Evolutionary conservation across 495 filamentous ascomycete genomes (phyloP).

Genomic region (Penicillium coprophilum): DNA sequence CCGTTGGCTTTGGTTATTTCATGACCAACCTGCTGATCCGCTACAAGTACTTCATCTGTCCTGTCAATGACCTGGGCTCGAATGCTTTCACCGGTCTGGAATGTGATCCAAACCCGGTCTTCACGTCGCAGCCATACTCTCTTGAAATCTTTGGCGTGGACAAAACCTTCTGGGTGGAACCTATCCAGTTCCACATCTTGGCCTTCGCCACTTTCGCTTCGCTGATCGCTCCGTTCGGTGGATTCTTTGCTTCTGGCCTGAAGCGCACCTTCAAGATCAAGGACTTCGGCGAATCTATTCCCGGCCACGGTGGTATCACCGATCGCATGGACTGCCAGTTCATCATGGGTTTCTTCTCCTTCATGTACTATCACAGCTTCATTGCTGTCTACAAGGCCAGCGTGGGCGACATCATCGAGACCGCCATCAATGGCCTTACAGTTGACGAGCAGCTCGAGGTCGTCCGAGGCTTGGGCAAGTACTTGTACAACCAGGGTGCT

Average conservation of each 20-base stretch:
- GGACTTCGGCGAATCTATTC: slow-evolving; percentile 98
- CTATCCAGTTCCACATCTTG: slow-evolving; percentile 94
- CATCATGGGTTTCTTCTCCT: slow-evolving; percentile 99
- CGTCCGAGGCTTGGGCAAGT: slow-evolving; percentile 76
- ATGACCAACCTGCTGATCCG: slow-evolving; percentile 87
- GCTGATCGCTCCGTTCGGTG: slow-evolving; percentile 95
- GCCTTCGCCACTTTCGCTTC: slow-evolving; percentile 92
- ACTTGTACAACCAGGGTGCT: slow-evolving; percentile 81
- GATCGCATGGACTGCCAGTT: slow-evolving; percentile 99
- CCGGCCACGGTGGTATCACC: slow-evolving; percentile 97
- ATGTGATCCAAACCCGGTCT: slow-evolving; percentile 91
- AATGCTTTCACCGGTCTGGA: slow-evolving; percentile 89
- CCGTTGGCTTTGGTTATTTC: slow-evolving; percentile 76
- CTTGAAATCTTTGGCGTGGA: slow-evolving; percentile 66
- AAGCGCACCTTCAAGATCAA: slow-evolving; percentile 99
- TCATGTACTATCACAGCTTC: slow-evolving; percentile 98
- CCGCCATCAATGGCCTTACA: slow-evolving; percentile 78
- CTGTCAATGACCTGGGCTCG: slow-evolving; percentile 92
- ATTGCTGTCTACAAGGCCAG: slow-evolving; percentile 81
- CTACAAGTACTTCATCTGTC: slow-evolving; percentile 98
- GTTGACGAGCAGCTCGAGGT: slow-evolving; percentile 87
- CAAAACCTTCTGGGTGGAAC: slow-evolving; percentile 63
- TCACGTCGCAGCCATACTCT: slow-evolving; percentile 73
- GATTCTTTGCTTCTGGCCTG: slow-evolving; percentile 96
- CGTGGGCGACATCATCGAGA: slow-evolving; percentile 83